A percentile compares a stretch with the other conserved stretches of the same genome.
These are phyloP conservation scores for Tylopilus vinaceipallidus DNA, from an alignment of 768 basidiomycete genomes.

Conservation along the genomic window DNA sequence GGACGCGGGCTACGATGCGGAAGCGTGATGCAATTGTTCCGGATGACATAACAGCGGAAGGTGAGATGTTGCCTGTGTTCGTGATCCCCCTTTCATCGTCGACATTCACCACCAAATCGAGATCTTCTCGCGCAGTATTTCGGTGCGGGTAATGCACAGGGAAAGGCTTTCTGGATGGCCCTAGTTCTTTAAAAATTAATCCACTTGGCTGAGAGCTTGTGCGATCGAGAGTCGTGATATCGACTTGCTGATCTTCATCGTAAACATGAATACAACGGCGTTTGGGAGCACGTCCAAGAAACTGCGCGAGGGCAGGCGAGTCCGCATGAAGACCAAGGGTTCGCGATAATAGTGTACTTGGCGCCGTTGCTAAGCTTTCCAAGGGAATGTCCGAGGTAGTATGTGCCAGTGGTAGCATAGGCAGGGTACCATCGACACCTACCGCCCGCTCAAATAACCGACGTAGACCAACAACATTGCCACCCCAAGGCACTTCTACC, in stretches of 20 bases:
- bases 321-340: slow-evolving; percentile 52
- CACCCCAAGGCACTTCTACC: slow-evolving; percentile 32
- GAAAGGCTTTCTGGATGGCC: slow-evolving; percentile 26
- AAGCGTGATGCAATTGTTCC: slow-evolving; percentile 37
- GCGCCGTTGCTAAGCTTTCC: slow-evolving; percentile 10
- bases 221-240: slow-evolving; percentile 29
- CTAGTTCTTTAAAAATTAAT: neutral
- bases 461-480: slow-evolving; percentile 43
- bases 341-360: slow-evolving; percentile 42
- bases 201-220: neutral
- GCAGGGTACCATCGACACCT: slow-evolving; percentile 31
- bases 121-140: slow-evolving; percentile 38
- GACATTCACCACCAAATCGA: slow-evolving; percentile 30
- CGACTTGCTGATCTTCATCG: slow-evolving; percentile 32
- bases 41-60: slow-evolving; percentile 6
- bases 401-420: slow-evolving; percentile 5
- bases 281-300: slow-evolving; percentile 44
- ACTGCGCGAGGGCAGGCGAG: slow-evolving; percentile 48
- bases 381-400: neutral
- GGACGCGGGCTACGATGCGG: slow-evolving; percentile 44
- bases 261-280: slow-evolving; percentile 40
- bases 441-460: slow-evolving; percentile 52
- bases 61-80: neutral
- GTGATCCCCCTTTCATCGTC: neutral
- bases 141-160: slow-evolving; percentile 40